Conservation (phyloP, 768 basidiomycete species). For the Mycena albidolilacea region DNA sequence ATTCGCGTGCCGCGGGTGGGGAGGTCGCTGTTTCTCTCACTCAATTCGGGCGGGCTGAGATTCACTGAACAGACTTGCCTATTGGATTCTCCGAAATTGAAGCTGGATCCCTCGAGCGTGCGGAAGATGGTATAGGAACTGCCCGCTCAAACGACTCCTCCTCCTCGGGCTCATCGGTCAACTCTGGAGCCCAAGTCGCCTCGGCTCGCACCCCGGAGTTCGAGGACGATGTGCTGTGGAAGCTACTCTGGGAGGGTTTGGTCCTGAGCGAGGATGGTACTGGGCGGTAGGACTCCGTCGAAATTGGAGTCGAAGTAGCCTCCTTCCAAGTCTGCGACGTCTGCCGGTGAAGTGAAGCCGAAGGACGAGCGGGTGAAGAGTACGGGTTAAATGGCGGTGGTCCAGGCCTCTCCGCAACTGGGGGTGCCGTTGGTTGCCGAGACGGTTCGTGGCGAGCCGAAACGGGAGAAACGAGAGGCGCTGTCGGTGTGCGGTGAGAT, state of each 20-base stretch:
- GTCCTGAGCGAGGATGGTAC: slow-evolving; percentile 5
- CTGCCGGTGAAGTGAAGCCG: neutral
- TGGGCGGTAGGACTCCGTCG: neutral
- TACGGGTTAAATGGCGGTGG: neutral
- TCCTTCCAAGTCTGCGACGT: slow-evolving; percentile 16
- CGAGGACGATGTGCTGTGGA: neutral
- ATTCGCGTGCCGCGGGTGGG: slow-evolving; percentile 22
- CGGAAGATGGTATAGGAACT: neutral
- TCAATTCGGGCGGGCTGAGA: neutral
- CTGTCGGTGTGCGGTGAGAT: neutral
- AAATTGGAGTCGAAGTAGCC: slow-evolving; percentile 7
- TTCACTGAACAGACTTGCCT: slow-evolving; percentile 17
- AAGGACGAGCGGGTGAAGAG: neutral
- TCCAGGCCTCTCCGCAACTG: neutral
- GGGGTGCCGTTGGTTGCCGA: neutral
- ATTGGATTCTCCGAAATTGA: slow-evolving; percentile 2
- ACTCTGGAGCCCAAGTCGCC: neutral
- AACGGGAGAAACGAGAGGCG: neutral
- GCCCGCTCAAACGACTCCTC: neutral
- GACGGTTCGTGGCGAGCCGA: neutral
- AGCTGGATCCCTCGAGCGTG: slow-evolving; percentile 5
- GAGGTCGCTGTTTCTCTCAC: slow-evolving; percentile 10
- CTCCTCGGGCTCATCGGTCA: slow-evolving; percentile 28
- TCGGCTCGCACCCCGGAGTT: slow-evolving; percentile 1
- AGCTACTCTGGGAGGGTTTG: slow-evolving; percentile 19